These are phyloP conservation scores for Hermanozyma aechmeae DNA, from an alignment of 805 yeast genomes.

Conservation along the genomic window DNA sequence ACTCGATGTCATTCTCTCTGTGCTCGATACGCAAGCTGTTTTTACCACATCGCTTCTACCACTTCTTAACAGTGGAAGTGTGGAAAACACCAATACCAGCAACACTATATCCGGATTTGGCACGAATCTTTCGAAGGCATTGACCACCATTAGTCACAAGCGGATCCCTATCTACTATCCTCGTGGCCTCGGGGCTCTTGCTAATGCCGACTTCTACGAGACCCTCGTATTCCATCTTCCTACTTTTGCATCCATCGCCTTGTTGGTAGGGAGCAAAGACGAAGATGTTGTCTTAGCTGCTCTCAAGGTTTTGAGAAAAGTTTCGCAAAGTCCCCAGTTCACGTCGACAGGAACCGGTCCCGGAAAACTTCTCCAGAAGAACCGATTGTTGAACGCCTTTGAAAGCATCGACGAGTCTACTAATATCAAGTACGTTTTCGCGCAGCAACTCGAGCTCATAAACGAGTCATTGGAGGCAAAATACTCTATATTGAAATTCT, in stretches of 20 bases:
- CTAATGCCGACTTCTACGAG: conserved; percentile 57
- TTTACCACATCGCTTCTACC: conserved; percentile 50
- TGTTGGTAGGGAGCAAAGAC: conserved; percentile 59
- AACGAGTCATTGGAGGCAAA: conserved; percentile 38
- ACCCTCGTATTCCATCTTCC: conserved; percentile 65
- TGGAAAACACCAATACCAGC: too few relatives aligned
- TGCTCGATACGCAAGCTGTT: conserved; percentile 48
- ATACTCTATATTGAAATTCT: conserved; percentile 47
- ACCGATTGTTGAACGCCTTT: conserved; percentile 59
- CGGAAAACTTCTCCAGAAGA: conserved; percentile 35
- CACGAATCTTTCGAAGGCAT: too few relatives aligned
- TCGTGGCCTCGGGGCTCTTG: conserved; percentile 44
- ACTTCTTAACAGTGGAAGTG: conserved; percentile 31
- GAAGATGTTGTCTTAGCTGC: conserved; percentile 42
- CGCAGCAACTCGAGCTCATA: conserved; percentile 45
- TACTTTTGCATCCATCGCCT: conserved; percentile 61
- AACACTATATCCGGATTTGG: too few relatives aligned
- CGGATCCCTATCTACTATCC: conserved; percentile 34
- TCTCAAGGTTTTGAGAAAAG: conserved; percentile 40
- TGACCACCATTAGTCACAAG: too few relatives aligned
- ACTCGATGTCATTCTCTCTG: conserved; percentile 34
- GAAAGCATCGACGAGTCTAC: conserved; percentile 73
- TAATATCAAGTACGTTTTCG: conserved; percentile 63
- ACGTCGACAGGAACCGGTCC: too few relatives aligned
- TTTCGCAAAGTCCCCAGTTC: conserved; percentile 44